Evolutionary conservation across 1,139 yeast genomes (phyloP).

Genomic region (Kurtzmaniella quercitrusa): DNA sequence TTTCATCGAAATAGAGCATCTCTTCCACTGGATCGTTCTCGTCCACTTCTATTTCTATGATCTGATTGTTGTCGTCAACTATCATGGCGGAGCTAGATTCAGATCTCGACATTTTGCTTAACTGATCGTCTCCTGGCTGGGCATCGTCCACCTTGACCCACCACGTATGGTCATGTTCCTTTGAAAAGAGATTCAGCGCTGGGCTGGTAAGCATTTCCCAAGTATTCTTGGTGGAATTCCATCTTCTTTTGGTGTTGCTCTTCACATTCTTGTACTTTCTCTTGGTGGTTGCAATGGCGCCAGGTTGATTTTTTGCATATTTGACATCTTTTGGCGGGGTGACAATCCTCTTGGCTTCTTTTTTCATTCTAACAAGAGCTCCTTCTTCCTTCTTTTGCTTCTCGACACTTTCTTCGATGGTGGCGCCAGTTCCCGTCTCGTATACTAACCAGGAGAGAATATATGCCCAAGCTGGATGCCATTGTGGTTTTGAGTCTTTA

Average conservation of each 20-base stretch:
- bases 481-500: constrained; percentile 23
- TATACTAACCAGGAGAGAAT: constrained; percentile 35
- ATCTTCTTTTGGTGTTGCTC: constrained; percentile 1
- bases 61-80: background rate
- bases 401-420: background rate
- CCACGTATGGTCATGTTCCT: background rate
- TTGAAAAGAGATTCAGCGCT: constrained; percentile 1
- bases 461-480: constrained; percentile 37
- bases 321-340: background rate
- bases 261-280: background rate
- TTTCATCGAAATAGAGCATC: background rate
- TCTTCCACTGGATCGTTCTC: background rate
- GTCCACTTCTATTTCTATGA: background rate
- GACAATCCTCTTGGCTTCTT: background rate
- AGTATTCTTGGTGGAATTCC: constrained; percentile 1
- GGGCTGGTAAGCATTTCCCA: constrained; percentile 4
- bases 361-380: background rate
- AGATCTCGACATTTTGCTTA: background rate
- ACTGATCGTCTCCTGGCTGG: background rate
- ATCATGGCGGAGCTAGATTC: background rate
- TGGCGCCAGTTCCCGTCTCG: constrained; percentile 11
- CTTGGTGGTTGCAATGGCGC: background rate
- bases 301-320: background rate
- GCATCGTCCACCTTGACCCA: background rate
- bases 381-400: background rate